Conservation (phyloP, 75 land plant species). For the Gnetum montanum region DNA sequence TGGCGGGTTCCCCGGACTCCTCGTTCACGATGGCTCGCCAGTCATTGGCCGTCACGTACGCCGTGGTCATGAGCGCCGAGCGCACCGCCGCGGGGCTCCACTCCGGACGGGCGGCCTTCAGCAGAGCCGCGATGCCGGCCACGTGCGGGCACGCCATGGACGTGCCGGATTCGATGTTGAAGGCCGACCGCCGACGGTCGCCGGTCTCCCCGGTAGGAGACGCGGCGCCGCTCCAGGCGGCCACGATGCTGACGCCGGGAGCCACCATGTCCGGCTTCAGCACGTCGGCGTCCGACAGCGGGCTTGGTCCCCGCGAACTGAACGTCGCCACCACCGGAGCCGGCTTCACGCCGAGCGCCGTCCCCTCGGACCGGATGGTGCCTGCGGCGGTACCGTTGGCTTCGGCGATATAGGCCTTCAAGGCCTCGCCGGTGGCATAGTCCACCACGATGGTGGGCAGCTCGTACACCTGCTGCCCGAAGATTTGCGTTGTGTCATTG, state of each 20-base stretch:
- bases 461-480: too few relatives aligned
- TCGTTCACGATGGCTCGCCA: neutral
- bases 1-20: neutral
- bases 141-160: slow-evolving; percentile 69
- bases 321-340: slow-evolving; percentile 35
- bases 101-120: slow-evolving; percentile 30
- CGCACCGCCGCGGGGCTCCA: slow-evolving; percentile 64
- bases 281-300: slow-evolving; percentile 22
- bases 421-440: neutral
- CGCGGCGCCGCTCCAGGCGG: slow-evolving; percentile 31
- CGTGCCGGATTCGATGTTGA: slow-evolving; percentile 45
- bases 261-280: slow-evolving; percentile 60
- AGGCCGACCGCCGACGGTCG: slow-evolving; percentile 13
- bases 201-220: slow-evolving; percentile 2
- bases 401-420: neutral
- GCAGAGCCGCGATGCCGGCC: slow-evolving; percentile 47
- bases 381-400: slow-evolving; percentile 26
- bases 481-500: too few relatives aligned
- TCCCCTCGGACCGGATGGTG: slow-evolving; percentile 9
- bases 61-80: slow-evolving; percentile 59
- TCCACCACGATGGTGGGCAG: neutral
- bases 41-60: neutral
- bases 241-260: slow-evolving; percentile 49
- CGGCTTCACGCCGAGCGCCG: slow-evolving; percentile 6
- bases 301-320: slow-evolving; percentile 56